These are phyloP conservation scores for Fusarium sterilihyphosum DNA, from an alignment of 2,329 filamentous ascomycete species.

Conservation along the genomic window DNA sequence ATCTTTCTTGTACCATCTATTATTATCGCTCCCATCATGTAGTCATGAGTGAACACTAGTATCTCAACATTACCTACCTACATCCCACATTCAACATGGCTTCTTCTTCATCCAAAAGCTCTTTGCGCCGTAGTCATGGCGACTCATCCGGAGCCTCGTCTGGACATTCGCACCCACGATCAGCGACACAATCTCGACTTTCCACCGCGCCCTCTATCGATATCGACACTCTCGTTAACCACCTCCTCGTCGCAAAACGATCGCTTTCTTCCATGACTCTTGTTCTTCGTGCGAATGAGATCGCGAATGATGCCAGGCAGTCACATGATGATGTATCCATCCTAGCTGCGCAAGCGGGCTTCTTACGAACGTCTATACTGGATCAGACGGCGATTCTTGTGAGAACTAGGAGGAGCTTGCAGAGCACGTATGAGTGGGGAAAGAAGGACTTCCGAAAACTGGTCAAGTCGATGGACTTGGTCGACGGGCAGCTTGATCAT, in stretches of 20 bases:
- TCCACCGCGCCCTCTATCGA: slow-evolving; percentile 42
- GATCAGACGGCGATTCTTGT: slow-evolving; percentile 64
- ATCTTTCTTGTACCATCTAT: slow-evolving; percentile 5
- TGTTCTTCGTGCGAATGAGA: slow-evolving; percentile 86
- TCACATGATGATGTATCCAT: slow-evolving; percentile 83
- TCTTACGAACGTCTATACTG: slow-evolving; percentile 70
- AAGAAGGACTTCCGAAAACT: slow-evolving; percentile 70
- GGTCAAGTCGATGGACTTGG: slow-evolving; percentile 72
- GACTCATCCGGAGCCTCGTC: slow-evolving; percentile 50
- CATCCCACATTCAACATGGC: slow-evolving; percentile 45
- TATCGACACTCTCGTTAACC: slow-evolving; percentile 82
- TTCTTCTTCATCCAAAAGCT: slow-evolving; percentile 46
- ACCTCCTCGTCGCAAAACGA: slow-evolving; percentile 87
- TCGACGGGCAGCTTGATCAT: slow-evolving; percentile 70
- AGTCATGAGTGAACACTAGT: slow-evolving; percentile 27
- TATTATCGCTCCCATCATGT: slow-evolving; percentile 33
- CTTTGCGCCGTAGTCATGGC: slow-evolving; percentile 50
- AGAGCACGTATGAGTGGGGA: slow-evolving; percentile 65
- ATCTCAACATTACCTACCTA: neutral
- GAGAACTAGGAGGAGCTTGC: slow-evolving; percentile 62
- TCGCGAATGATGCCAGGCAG: slow-evolving; percentile 78
- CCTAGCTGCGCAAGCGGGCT: slow-evolving; percentile 74
- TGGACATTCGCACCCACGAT: slow-evolving; percentile 44
- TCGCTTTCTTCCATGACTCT: slow-evolving; percentile 85
- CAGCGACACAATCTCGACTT: slow-evolving; percentile 43